Evolutionary conservation across 78 protist species (phyloP).

Genomic region (Dictyostelium capitatum): DNA sequence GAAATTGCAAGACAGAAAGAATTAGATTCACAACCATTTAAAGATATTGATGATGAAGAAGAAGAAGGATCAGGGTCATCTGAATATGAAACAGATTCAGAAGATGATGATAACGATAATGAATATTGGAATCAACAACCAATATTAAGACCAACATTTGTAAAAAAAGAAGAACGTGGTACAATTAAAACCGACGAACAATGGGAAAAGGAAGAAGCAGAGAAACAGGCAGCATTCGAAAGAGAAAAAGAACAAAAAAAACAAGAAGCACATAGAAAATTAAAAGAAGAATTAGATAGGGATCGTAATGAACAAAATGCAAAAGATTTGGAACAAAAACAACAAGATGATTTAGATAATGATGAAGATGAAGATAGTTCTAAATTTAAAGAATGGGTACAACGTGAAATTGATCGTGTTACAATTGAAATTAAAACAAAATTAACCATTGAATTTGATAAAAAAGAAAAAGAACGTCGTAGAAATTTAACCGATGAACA

Average conservation of each 20-base stretch:
- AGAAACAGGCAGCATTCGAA: not conserved
- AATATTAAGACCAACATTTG: conserved; percentile 50
- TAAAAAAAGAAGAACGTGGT: conserved; percentile 54
- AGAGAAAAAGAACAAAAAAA: conserved; percentile 60
- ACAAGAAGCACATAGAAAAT: conserved; percentile 57
- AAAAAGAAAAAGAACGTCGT: conserved; percentile 40
- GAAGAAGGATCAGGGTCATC: conserved; percentile 1
- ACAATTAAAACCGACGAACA: conserved; percentile 58
- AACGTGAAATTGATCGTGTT: conserved; percentile 51
- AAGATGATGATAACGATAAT: conserved; percentile 29
- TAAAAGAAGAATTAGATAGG: conserved; percentile 58
- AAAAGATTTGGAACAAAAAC: not conserved
- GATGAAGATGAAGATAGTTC: conserved; percentile 22
- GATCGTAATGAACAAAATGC: conserved; percentile 30
- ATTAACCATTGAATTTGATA: conserved; percentile 9
- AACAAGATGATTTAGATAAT: conserved; percentile 35
- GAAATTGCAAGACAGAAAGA: not conserved
- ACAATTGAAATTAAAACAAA: conserved; percentile 11
- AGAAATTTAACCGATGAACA: conserved; percentile 66
- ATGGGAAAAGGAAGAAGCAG: conserved; percentile 46
- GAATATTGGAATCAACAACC: conserved; percentile 42
- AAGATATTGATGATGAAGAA: not conserved
- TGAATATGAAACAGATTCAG: conserved; percentile 40
- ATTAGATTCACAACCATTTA: conserved; percentile 19
- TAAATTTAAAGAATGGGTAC: conserved; percentile 52